Evolutionary conservation across 2,329 filamentous ascomycete genomes (phyloP), one percentile per base, ranked within the genome.

Genomic region (Ophiostoma himal-ulmi): DNA sequence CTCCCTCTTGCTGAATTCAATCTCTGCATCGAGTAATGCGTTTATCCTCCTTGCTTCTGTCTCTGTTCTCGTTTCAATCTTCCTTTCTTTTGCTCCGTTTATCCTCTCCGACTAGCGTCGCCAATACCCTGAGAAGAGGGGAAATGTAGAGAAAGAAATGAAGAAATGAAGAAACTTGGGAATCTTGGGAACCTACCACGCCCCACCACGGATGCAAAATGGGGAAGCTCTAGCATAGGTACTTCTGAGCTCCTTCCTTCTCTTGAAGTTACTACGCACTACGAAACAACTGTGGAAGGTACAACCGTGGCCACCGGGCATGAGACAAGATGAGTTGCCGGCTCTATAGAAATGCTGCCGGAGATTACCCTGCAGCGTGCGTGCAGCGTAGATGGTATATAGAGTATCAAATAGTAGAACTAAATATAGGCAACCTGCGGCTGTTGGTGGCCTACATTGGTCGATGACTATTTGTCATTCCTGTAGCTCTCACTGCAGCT

Each of bases 181-280:
- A 48, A 48, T n/a, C 44, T n/a, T 48, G 17, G 37, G 30, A 30
- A 39, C 3, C 44, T 14, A 7, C 44, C 6, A 57, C 7, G 52
- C 52, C 52, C 52, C 52, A 26, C 52, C n/a, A 54, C 22, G 52
- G 22, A 57, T n/a, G 52, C 22, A 57, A 57, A 57, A 57, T 57
- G 52, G 52, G 52, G 52, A 57, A 57, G 52, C 44, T 48, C 44
- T 48, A n/a, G 44, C 30, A 30, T 20, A 48, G 44, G 44, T n/a
- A 48, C 17, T 48, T 48, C 37, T 13, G 48, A 54, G 52, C 52
- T 54, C 48, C 11, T 26, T 22, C 14, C 44, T 48, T 48, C 37
- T 39, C 44, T 48, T 44, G 41, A 13, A 44, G 14, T 48, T 48
- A 7, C 17, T 8, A 48, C 7, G 14, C 2, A 10, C 3, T 39